Conservation (phyloP, 768 basidiomycete genomes). For the Kwoniella bestiolae region DNA sequence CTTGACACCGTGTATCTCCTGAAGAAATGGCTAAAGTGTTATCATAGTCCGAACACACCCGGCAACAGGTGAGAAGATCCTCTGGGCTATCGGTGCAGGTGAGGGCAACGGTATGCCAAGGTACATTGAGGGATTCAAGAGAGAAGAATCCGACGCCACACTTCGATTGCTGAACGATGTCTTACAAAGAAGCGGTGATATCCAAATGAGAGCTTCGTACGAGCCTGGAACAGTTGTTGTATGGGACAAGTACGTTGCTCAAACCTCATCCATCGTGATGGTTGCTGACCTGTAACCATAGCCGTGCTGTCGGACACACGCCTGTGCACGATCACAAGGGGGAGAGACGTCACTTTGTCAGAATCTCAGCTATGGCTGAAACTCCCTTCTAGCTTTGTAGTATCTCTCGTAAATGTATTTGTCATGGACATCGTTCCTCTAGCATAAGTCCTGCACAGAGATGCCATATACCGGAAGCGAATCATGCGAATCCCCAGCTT, state of each 20-base stretch:
- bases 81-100: slow-evolving; percentile 39
- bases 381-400: background rate
- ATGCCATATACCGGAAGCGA: too few species aligned
- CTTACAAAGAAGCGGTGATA: slow-evolving; percentile 25
- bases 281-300: background rate
- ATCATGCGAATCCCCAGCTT: too few species aligned
- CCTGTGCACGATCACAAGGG: slow-evolving; percentile 12
- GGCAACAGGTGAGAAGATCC: slow-evolving; percentile 67
- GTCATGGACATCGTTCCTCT: too few species aligned
- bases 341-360: slow-evolving; percentile 15
- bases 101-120: slow-evolving; percentile 8
- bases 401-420: background rate
- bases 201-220: slow-evolving; percentile 61
- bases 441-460: too few species aligned
- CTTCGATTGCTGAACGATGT: slow-evolving; percentile 28
- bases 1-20: background rate
- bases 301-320: slow-evolving; percentile 9
- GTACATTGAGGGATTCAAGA: slow-evolving; percentile 31
- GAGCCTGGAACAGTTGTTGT: slow-evolving; percentile 65
- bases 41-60: slow-evolving; percentile 65
- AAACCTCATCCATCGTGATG: background rate
- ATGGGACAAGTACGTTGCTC: slow-evolving; percentile 60
- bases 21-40: slow-evolving; percentile 49
- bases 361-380: slow-evolving; percentile 18
- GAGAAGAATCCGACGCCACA: slow-evolving; percentile 29